phyloP scores from a whole-genome alignment of 2,329 filamentous ascomycete species.

The Biscogniauxia sp. region DNA sequence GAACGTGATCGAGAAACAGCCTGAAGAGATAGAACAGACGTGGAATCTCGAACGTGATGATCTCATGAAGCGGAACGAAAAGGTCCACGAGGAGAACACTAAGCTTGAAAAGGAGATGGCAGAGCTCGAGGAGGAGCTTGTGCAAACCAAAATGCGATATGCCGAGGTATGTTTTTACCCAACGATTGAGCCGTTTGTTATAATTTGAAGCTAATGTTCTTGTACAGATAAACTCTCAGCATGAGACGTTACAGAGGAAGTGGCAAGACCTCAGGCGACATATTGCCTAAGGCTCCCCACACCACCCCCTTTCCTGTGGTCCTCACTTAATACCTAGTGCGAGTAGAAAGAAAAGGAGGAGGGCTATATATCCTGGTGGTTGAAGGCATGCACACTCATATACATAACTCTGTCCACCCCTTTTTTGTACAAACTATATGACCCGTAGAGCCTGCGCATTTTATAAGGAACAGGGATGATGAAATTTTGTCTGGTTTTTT shows the following conservation, averaged over 20 bases:
- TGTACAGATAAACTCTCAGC: conserved; percentile 63
- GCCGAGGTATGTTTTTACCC: conserved; percentile 74
- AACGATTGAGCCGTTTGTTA: background rate
- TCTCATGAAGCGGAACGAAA: conserved; percentile 87
- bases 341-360: background rate
- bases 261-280: conserved; percentile 71
- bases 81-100: conserved; percentile 91
- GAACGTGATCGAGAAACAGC: conserved; percentile 84
- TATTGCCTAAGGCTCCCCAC: conserved; percentile 41
- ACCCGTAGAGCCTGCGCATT: conserved; percentile 12
- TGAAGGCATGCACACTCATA: background rate
- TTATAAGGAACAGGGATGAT: background rate
- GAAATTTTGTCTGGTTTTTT: background rate
- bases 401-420: conserved; percentile 3
- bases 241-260: conserved; percentile 72
- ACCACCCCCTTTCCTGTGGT: too few species aligned
- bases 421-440: conserved; percentile 19
- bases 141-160: conserved; percentile 91
- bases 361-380: conserved; percentile 1
- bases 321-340: background rate
- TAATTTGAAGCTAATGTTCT: conserved; percentile 6
- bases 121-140: conserved; percentile 89
- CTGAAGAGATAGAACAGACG: conserved; percentile 78
- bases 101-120: conserved; percentile 83
- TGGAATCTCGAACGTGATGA: conserved; percentile 84